Evolutionary conservation across 2,329 filamentous ascomycete genomes (phyloP).

Genomic region (Fusarium sacchari): DNA sequence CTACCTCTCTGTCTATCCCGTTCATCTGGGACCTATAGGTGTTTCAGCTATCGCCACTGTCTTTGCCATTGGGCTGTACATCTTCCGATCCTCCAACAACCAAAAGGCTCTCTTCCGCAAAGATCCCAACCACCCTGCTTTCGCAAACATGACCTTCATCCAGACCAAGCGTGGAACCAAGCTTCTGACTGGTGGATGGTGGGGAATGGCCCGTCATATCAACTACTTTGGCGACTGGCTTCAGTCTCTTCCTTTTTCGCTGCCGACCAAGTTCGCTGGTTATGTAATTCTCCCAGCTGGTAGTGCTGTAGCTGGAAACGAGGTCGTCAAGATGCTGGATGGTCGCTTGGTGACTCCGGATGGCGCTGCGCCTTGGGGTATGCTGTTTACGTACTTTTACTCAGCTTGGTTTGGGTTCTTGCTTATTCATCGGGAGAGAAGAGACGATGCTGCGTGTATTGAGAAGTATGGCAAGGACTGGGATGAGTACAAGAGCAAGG

Average conservation of each 20-base stretch:
- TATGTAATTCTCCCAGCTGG: conserved; percentile 73
- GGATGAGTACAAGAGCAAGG: conserved; percentile 82
- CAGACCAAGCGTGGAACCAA: conserved; percentile 82
- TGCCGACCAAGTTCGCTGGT: conserved; percentile 85
- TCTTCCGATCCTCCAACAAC: conserved; percentile 89
- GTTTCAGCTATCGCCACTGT: conserved; percentile 71
- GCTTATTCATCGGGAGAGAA: conserved; percentile 81
- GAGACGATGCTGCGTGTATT: conserved; percentile 87
- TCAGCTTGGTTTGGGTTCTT: conserved; percentile 87
- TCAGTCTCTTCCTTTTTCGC: conserved; percentile 85
- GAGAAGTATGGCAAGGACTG: conserved; percentile 91
- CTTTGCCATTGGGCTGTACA: conserved; percentile 76
- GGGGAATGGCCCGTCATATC: conserved; percentile 88
- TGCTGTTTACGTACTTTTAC: conserved; percentile 91
- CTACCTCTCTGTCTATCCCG: conserved; percentile 83
- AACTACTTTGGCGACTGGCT: conserved; percentile 96
- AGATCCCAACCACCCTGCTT: conserved; percentile 79
- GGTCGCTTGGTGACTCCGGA: conserved; percentile 72
- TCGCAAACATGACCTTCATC: conserved; percentile 82
- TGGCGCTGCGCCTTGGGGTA: conserved; percentile 81
- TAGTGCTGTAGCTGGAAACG: conserved; percentile 50
- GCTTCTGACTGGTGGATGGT: conserved; percentile 87
- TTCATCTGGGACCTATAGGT: conserved; percentile 74
- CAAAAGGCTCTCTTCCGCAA: conserved; percentile 95
- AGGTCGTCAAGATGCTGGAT: conserved; percentile 64